phyloP scores from a whole-genome alignment of 2,329 filamentous ascomycete genomes.

The Plenodomus lindquistii region DNA sequence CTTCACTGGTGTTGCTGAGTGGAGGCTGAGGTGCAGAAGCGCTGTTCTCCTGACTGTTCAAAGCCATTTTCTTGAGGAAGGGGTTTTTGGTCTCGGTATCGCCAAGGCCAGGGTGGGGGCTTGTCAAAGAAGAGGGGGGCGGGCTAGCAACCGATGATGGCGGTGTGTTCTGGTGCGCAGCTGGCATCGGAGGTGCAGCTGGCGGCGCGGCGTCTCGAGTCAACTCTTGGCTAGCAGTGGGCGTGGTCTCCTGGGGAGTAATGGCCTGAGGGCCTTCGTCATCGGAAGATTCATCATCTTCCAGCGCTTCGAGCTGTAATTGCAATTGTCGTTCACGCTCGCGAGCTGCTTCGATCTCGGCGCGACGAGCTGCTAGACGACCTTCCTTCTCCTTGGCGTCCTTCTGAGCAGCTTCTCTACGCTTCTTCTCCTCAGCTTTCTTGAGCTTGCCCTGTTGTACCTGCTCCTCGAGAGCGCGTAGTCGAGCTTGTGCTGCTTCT shows the following conservation, averaged over 20 bases:
- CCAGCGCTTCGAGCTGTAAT: constrained; percentile 78
- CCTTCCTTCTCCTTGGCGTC: constrained; percentile 88
- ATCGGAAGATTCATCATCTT: constrained; percentile 69
- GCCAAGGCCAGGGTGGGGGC: constrained; percentile 54
- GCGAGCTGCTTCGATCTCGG: constrained; percentile 88
- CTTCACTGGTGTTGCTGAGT: constrained; percentile 49
- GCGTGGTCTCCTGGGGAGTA: constrained; percentile 64
- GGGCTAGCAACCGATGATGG: constrained; percentile 53
- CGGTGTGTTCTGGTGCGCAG: constrained; percentile 45
- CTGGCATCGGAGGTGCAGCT: constrained; percentile 50
- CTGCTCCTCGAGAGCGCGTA: constrained; percentile 90
- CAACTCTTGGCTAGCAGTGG: constrained; percentile 60
- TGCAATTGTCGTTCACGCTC: constrained; percentile 90
- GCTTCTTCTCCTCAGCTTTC: constrained; percentile 94
- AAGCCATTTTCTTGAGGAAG: constrained; percentile 87
- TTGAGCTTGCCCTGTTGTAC: constrained; percentile 90
- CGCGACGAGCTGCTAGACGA: constrained; percentile 79
- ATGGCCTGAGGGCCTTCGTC: constrained; percentile 77
- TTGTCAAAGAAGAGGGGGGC: constrained; percentile 55
- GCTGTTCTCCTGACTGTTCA: constrained; percentile 61
- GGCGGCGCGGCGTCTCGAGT: constrained; percentile 51
- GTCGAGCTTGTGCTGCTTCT: constrained; percentile 77
- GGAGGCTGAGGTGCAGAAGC: constrained; percentile 46
- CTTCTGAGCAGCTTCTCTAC: constrained; percentile 83
- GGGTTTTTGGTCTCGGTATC: constrained; percentile 89